A percentile compares a stretch with the other conserved stretches of the same genome.
These are phyloP conservation scores for Leonotis leonurus DNA, from an alignment of 257 asterid species.

Conservation along the genomic window DNA sequence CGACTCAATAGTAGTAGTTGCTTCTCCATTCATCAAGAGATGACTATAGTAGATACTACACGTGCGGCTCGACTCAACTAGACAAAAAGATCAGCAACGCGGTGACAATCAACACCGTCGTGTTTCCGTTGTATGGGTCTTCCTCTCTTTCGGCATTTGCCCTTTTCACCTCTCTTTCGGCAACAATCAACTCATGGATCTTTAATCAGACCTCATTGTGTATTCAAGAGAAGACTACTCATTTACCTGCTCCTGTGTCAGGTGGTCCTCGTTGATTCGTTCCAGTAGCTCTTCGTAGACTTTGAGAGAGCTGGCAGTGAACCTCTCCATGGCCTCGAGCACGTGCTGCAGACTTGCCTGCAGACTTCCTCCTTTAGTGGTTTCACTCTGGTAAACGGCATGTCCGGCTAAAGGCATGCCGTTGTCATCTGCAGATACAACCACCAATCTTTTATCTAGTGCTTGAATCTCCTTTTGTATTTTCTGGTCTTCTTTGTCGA, in stretches of 20 bases:
- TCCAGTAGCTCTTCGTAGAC: constrained; percentile 73
- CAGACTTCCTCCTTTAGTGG: constrained; percentile 58
- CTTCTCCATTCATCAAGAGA: constrained; percentile 7
- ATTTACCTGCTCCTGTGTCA: constrained; percentile 31
- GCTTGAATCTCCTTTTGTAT: constrained; percentile 84
- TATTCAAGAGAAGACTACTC: constrained; percentile 9
- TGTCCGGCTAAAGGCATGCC: constrained; percentile 48
- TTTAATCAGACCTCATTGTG: no score
- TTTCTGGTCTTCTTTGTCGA: constrained; percentile 83
- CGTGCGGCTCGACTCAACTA: not conserved
- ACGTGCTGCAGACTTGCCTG: constrained; percentile 68
- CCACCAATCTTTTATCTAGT: constrained; percentile 56
- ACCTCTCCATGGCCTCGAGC: constrained; percentile 89
- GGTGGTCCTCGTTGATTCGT: constrained; percentile 71
- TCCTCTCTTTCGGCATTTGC: no score
- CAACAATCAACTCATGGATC: not conserved
- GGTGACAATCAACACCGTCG: no score
- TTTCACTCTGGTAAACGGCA: constrained; percentile 76
- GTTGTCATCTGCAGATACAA: constrained; percentile 38
- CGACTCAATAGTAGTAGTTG: not conserved
- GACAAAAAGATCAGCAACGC: no score
- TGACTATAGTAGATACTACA: not conserved
- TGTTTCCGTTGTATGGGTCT: no score
- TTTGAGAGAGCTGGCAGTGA: constrained; percentile 48
- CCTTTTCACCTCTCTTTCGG: not conserved